A percentile compares a stretch with the other conserved stretches of the same genome.
These are phyloP conservation scores for Oxyria digyna DNA, from an alignment of 148 eudicot genomes.

Conservation along the genomic window DNA sequence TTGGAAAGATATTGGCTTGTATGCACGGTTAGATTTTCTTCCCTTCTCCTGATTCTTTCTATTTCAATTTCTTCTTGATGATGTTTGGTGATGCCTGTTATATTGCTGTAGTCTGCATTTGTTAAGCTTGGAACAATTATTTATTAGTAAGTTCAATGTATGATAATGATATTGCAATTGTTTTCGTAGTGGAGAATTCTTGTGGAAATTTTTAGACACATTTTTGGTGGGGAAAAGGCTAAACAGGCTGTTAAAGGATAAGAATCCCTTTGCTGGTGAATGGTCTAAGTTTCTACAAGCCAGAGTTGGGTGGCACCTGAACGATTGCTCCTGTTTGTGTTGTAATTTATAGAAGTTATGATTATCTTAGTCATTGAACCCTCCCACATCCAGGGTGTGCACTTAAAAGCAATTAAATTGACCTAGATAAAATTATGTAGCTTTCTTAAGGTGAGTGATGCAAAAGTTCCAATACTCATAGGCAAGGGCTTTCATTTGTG, in stretches of 20 bases:
- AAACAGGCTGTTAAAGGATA: background rate
- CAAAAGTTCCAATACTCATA: background rate
- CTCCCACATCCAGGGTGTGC: background rate
- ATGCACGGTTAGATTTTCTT: slow-evolving; percentile 71
- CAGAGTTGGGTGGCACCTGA: background rate
- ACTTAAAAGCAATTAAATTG: background rate
- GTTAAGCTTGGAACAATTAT: background rate
- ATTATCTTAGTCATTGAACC: too few relatives aligned
- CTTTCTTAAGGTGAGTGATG: background rate
- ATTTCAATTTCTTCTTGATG: background rate
- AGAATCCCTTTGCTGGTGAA: background rate
- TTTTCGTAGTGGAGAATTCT: background rate
- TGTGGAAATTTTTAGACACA: background rate
- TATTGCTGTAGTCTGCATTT: background rate
- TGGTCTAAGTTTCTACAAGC: background rate
- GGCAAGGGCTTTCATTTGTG: background rate
- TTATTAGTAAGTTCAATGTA: background rate
- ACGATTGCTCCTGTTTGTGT: background rate
- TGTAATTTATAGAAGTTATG: background rate
- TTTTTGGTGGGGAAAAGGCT: background rate
- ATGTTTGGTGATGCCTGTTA: background rate
- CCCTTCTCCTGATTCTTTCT: background rate
- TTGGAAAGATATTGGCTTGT: slow-evolving; percentile 87
- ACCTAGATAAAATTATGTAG: background rate
- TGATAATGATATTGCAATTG: background rate